Base-by-base conservation (phyloP, 2,329 filamentous ascomycete genomes). In the Penicillium sp. region DNA sequence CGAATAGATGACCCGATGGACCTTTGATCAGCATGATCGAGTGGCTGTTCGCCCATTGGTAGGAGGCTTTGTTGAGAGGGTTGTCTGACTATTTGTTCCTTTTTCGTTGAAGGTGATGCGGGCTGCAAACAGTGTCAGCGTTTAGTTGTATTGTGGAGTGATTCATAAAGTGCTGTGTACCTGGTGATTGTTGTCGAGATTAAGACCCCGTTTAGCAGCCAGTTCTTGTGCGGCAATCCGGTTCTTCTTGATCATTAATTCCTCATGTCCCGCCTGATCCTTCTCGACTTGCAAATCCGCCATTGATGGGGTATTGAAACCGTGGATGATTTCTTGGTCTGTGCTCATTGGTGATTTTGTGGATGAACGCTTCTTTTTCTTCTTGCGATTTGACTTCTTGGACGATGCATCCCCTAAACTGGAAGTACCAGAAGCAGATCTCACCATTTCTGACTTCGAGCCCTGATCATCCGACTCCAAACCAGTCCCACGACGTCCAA, bases 401-500 rank as follows among this genome's bases (percentile, higher is more conserved):
- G 80, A 80, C 0, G 80, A 82, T 13, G 66, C 61, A 16, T 60
- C 65, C 16, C 76, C 81, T 47, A 77, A 62, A 48, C 78, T 79
- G 29, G 81, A 82, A 1, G 74, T 76, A n/a, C 75, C 77, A 9
- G 79, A 79, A 16, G 79, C 68, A 24, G 76, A 75, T 46, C 67
- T 69, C 37, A 69, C 67, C 42, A 71, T 73, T 26, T 69, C 69
- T 9, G 76, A 86, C 61, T 83, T 89, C 46, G 82, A 85, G 66
- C 89, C 92, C 64, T 84, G 83, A 67, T 91, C 89, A 55, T 95
- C 91, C 16, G 79, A 78, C 43, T 78, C 78, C 29, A 79, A 71
- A 3, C 77, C 77, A 1, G 83, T 85, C n/a, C 82, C 84, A 63
- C 89, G 86, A 52, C 89, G 85, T 58, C 92, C 88, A 59, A 97